Percentiles rank a stretch among this genome's conserved stretches.
Conservation (phyloP, 345 rosid species). For the Boechera stricta region DNA sequence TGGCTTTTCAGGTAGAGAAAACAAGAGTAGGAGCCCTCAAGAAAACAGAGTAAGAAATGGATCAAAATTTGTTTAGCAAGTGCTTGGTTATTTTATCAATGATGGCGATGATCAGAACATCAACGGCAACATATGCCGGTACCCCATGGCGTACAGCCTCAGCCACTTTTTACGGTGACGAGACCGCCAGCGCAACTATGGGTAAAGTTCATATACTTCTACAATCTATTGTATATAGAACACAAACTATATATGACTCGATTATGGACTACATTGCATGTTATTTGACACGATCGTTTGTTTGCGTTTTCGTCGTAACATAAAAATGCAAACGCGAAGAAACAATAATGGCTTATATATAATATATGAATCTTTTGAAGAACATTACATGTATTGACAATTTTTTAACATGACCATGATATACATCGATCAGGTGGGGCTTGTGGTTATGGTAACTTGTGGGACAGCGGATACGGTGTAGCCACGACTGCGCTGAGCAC, state of each 20-base stretch:
- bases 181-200: conserved; percentile 64
- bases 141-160: conserved; percentile 56
- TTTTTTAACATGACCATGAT: neutral
- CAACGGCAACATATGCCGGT: conserved; percentile 47
- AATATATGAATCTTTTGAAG: neutral
- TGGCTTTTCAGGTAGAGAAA: conserved; percentile 16
- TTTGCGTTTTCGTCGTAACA: neutral
- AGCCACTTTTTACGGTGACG: conserved; percentile 77
- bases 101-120: conserved; percentile 30
- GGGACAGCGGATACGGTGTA: conserved; percentile 68
- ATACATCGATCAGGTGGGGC: conserved; percentile 66
- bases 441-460: conserved; percentile 81
- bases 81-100: conserved; percentile 34
- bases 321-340: neutral
- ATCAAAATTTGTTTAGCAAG: conserved; percentile 35
- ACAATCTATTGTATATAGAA: neutral
- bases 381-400: neutral
- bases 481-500: conserved; percentile 78
- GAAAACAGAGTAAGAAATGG: conserved; percentile 16
- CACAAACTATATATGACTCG: neutral
- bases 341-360: neutral
- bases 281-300: neutral
- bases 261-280: neutral
- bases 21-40: conserved; percentile 18
- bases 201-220: conserved; percentile 45